A percentile compares a stretch with the other conserved stretches of the same genome.
Conservation (phyloP, 306 rosid genomes). For the Ormosia semicastrata region DNA sequence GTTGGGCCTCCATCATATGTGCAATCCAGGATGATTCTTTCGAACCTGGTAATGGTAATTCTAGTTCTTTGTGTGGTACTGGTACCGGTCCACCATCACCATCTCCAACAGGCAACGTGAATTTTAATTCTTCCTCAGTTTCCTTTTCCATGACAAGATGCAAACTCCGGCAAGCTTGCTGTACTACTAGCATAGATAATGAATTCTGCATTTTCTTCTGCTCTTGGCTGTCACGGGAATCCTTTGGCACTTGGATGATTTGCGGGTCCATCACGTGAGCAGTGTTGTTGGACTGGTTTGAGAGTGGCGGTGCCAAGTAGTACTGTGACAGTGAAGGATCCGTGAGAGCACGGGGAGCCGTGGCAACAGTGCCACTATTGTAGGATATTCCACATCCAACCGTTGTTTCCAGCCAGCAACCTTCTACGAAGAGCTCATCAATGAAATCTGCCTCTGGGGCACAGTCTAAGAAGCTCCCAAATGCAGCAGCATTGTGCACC, state of each 20-base stretch:
- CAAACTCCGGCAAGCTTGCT: conserved; percentile 48
- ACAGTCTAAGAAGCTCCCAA: conserved; percentile 15
- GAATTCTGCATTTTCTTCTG: conserved; percentile 54
- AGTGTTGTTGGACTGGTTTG: no score
- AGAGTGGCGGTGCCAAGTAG: conserved; percentile 18
- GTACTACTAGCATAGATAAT: conserved; percentile 42
- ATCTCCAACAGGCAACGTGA: neutral
- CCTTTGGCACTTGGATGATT: conserved; percentile 21
- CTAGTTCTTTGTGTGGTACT: neutral
- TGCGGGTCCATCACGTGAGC: no score
- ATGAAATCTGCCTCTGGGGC: conserved; percentile 22
- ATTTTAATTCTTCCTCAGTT: conserved; percentile 21
- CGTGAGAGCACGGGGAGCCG: neutral
- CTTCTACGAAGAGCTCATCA: conserved; percentile 42
- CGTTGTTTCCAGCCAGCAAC: conserved; percentile 53
- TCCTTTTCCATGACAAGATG: conserved; percentile 33
- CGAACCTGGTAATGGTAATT: neutral
- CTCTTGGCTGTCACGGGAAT: conserved; percentile 40
- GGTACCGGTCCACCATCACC: no score
- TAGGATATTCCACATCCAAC: neutral
- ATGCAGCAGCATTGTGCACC: neutral
- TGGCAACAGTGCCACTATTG: neutral
- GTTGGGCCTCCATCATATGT: conserved; percentile 61
- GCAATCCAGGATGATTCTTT: conserved; percentile 51
- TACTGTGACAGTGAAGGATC: neutral